These are phyloP conservation scores for Trametes villosa DNA, from an alignment of 768 basidiomycete genomes.

Conservation along the genomic window DNA sequence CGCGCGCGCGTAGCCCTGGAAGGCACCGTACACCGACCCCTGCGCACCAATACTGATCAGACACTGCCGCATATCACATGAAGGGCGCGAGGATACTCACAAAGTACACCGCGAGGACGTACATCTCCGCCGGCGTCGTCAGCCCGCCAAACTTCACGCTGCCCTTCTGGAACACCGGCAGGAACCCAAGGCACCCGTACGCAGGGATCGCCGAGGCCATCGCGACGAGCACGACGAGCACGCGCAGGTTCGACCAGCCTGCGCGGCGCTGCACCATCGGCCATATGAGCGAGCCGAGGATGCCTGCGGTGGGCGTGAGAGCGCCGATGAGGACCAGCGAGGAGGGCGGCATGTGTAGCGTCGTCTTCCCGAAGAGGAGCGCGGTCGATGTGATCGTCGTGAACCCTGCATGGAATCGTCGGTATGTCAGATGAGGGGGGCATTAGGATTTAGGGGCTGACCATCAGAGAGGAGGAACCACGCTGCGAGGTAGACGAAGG, in stretches of 20 bases:
- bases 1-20: conserved; percentile 88
- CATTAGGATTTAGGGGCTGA: conserved; percentile 35
- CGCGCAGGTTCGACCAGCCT: conserved; percentile 66
- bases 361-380: conserved; percentile 89
- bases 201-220: conserved; percentile 70
- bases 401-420: conserved; percentile 57
- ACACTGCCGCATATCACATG: not conserved
- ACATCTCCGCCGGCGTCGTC: conserved; percentile 85
- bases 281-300: conserved; percentile 83
- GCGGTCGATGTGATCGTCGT: conserved; percentile 93
- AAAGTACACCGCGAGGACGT: conserved; percentile 79
- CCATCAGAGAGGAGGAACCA: conserved; percentile 97
- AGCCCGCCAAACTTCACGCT: conserved; percentile 66
- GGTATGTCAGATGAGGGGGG: not conserved
- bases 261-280: conserved; percentile 70
- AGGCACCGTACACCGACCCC: conserved; percentile 82
- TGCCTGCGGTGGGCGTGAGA: conserved; percentile 77
- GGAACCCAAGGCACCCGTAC: conserved; percentile 85
- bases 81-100: conserved; percentile 43
- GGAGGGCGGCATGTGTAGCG: conserved; percentile 77
- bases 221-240: conserved; percentile 69
- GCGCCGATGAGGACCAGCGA: conserved; percentile 81
- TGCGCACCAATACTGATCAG: conserved; percentile 27
- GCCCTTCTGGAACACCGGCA: conserved; percentile 51
- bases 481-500: conserved; percentile 87